A percentile compares a stretch with the other conserved stretches of the same genome.
Conservation (phyloP, 1,284 basidiomycete genomes). For the Trichosporon sp. region DNA sequence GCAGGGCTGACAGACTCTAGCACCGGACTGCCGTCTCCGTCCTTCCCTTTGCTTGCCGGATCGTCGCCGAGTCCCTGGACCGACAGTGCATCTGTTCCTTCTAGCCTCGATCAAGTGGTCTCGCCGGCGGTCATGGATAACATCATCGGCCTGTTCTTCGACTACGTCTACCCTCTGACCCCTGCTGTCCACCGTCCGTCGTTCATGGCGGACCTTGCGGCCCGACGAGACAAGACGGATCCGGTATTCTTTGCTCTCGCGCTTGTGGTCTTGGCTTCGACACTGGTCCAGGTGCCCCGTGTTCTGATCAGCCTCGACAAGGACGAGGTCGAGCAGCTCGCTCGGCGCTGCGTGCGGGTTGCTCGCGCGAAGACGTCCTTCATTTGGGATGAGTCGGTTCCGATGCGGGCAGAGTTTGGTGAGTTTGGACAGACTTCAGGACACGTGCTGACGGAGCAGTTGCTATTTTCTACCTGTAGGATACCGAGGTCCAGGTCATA, state of each 20-base stretch:
- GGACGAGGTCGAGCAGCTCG: conserved; percentile 33
- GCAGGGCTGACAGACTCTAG: neutral
- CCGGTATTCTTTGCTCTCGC: conserved; percentile 34
- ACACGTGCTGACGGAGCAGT: conserved; percentile 12
- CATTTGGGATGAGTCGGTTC: conserved; percentile 31
- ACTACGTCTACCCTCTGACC: conserved; percentile 40
- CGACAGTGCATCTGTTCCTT: conserved; percentile 15
- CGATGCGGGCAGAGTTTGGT: conserved; percentile 17
- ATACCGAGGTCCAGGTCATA: too few species aligned
- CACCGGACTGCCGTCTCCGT: conserved; percentile 1
- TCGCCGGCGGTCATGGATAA: conserved; percentile 27
- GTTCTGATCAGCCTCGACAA: conserved; percentile 38
- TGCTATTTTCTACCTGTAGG: conserved; percentile 16
- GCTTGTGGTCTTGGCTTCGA: conserved; percentile 35
- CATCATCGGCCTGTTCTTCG: conserved; percentile 40
- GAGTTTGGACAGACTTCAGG: neutral
- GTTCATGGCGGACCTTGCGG: conserved; percentile 33
- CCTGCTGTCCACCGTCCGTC: conserved; percentile 42
- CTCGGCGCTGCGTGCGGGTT: conserved; percentile 29
- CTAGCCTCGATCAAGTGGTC: conserved; percentile 35
- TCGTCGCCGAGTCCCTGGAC: conserved; percentile 7
- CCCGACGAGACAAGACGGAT: conserved; percentile 31
- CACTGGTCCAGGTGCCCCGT: conserved; percentile 38
- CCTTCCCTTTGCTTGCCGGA: conserved; percentile 9
- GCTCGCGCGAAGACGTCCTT: conserved; percentile 30